Evolutionary conservation across 164 flowering plant genomes (phyloP).

Genomic region (Pachysandra terminalis): DNA sequence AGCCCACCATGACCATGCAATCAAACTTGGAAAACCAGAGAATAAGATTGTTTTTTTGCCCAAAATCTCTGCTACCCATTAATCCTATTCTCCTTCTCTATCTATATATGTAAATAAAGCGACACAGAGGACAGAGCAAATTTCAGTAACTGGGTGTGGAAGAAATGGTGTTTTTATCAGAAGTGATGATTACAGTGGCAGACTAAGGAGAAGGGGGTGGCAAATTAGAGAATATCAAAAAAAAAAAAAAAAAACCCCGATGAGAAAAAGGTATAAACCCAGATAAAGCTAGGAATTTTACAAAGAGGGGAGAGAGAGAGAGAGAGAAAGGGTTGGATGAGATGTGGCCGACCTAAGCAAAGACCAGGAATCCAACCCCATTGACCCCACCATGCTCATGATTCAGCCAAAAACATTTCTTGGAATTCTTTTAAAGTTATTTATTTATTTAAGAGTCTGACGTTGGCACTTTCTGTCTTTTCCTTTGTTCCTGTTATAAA

Average conservation of each 20-base stretch:
- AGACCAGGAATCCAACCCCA: slow-evolving; percentile 27
- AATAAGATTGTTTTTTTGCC: slow-evolving; percentile 9
- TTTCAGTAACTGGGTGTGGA: slow-evolving; percentile 20
- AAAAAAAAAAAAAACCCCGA: slow-evolving; percentile 1
- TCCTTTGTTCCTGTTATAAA: slow-evolving; percentile 46
- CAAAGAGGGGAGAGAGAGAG: slow-evolving; percentile 15
- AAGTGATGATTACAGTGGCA: slow-evolving; percentile 44
- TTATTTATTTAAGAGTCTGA: slow-evolving; percentile 18
- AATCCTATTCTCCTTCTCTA: slow-evolving; percentile 12
- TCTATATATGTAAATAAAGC: slow-evolving; percentile 13
- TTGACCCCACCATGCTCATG: slow-evolving; percentile 12
- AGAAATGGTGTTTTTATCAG: slow-evolving; percentile 19
- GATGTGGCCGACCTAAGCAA: slow-evolving; percentile 24
- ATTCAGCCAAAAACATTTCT: slow-evolving; percentile 13
- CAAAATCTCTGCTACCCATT: too few species aligned
- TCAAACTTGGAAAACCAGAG: slow-evolving; percentile 21
- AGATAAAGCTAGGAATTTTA: slow-evolving; percentile 29
- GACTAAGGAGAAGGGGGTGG: slow-evolving; percentile 31
- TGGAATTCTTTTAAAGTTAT: not conserved
- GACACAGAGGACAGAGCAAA: slow-evolving; percentile 9
- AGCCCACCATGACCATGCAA: too few species aligned
- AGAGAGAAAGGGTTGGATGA: slow-evolving; percentile 16
- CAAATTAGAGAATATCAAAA: slow-evolving; percentile 16
- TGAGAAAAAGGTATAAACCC: too few species aligned
- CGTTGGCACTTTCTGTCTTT: slow-evolving; percentile 62